Conservation (phyloP, 352 stramenopile genomes). For the Globisporangium abappressorium region DNA sequence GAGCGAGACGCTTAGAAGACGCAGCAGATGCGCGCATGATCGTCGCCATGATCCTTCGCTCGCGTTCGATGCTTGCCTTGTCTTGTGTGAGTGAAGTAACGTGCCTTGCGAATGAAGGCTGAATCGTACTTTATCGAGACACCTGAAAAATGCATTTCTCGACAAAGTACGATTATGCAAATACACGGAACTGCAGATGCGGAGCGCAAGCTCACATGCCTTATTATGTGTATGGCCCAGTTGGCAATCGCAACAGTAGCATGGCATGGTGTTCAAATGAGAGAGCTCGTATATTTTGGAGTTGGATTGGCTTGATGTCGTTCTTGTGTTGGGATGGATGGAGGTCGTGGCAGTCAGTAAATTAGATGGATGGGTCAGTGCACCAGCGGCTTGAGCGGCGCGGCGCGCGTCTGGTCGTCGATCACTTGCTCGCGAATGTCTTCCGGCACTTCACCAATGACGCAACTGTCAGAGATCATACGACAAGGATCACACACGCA, state of each 20-base stretch:
- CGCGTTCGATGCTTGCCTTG: conserved; percentile 1
- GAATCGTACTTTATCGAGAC: neutral
- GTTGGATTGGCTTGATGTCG: neutral
- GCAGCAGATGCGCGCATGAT: neutral
- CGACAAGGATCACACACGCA: neutral
- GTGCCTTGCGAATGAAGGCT: neutral
- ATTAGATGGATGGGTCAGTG: conserved; percentile 75
- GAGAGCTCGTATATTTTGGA: neutral
- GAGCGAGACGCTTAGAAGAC: neutral
- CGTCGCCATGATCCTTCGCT: conserved; percentile 3
- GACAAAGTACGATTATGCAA: neutral
- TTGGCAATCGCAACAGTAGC: neutral
- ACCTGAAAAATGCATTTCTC: no score
- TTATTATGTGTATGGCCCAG: no score
- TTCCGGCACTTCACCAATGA: conserved; percentile 85
- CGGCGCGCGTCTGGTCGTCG: conserved; percentile 81
- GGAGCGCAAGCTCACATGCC: neutral
- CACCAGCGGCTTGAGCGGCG: conserved; percentile 89
- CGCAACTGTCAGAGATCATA: conserved; percentile 35
- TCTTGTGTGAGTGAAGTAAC: neutral
- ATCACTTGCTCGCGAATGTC: conserved; percentile 89
- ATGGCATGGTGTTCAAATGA: neutral
- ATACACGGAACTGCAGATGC: neutral
- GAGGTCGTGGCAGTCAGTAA: conserved; percentile 18
- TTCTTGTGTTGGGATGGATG: neutral